Conservation (phyloP, 345 rosid genomes). For the Garcia nutans region DNA sequence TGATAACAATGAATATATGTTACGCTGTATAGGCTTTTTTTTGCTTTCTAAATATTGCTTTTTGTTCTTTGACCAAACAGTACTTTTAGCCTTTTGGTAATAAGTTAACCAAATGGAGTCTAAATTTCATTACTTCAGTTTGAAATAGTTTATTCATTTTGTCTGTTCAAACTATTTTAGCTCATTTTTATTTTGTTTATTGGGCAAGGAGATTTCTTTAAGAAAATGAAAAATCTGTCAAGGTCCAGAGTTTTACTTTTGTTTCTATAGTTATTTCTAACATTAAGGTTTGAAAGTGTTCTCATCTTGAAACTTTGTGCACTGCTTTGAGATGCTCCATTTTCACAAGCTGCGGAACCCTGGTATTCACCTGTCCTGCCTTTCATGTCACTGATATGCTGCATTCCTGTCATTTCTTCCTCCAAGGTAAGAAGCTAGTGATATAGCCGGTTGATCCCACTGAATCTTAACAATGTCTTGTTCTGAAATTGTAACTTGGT, state of each 20-base stretch:
- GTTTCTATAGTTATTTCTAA: background rate
- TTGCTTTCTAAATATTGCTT: too few relatives aligned
- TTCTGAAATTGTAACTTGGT: background rate
- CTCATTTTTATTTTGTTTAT: background rate
- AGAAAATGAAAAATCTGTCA: too few relatives aligned
- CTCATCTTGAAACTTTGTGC: background rate
- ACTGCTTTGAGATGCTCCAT: conserved; percentile 5
- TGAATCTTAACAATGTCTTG: background rate
- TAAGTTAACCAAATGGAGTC: background rate
- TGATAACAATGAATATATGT: too few relatives aligned
- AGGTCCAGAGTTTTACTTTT: background rate
- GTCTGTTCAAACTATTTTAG: background rate
- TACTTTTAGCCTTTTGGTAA: too few relatives aligned
- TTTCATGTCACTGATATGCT: background rate
- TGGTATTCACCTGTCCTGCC: background rate
- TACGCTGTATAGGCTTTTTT: too few relatives aligned
- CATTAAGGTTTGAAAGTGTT: conserved; percentile 4
- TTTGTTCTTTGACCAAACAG: too few relatives aligned
- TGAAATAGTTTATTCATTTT: background rate
- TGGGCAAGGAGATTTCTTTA: background rate
- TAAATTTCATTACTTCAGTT: background rate
- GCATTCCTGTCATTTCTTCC: background rate
- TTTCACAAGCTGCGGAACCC: background rate
- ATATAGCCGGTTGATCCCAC: background rate
- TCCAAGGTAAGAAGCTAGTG: conserved; percentile 1